phyloP scores from a whole-genome alignment of 2,329 filamentous ascomycete species.

The Dactylonectria estremocensis region DNA sequence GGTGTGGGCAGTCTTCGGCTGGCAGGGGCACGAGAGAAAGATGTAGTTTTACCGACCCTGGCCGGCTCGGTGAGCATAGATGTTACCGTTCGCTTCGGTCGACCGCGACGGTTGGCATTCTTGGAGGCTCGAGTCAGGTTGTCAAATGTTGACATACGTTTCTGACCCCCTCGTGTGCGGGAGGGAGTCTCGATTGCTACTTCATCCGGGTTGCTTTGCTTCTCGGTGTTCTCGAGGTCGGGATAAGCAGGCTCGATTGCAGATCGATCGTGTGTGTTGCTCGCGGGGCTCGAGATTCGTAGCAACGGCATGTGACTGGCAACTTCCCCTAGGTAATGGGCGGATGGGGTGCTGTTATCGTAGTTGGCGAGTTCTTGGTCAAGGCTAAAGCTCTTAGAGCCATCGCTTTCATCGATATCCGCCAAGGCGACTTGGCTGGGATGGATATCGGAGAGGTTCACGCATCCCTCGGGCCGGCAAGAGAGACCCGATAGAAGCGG shows the following conservation, averaged over 20 bases:
- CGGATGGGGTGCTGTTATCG: conserved; percentile 13
- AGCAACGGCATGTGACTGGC: not conserved
- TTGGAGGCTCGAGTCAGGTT: conserved; percentile 24
- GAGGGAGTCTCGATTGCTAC: not conserved
- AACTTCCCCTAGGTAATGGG: not conserved
- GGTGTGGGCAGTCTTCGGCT: conserved; percentile 31
- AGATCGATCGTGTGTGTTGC: conserved; percentile 10
- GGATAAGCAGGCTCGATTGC: conserved; percentile 25
- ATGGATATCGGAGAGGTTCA: conserved; percentile 39
- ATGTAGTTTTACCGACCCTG: conserved; percentile 28
- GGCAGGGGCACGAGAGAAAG: not conserved
- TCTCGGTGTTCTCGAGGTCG: conserved; percentile 27
- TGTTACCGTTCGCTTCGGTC: conserved; percentile 26
- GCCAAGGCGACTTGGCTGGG: conserved; percentile 17
- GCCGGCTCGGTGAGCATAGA: conserved; percentile 9
- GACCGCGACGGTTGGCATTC: conserved; percentile 29
- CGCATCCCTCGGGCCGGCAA: conserved; percentile 22
- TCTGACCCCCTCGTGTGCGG: conserved; percentile 11
- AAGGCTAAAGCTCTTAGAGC: conserved; percentile 19
- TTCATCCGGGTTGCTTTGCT: not conserved
- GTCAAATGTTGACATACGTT: conserved; percentile 19
- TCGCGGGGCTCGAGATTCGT: conserved; percentile 3
- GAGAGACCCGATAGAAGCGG: conserved; percentile 30
- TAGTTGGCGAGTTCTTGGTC: conserved; percentile 5
- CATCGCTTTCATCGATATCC: conserved; percentile 7